phyloP scores from a whole-genome alignment of 352 stramenopile genomes.

The Phytophthora cryptogea region DNA sequence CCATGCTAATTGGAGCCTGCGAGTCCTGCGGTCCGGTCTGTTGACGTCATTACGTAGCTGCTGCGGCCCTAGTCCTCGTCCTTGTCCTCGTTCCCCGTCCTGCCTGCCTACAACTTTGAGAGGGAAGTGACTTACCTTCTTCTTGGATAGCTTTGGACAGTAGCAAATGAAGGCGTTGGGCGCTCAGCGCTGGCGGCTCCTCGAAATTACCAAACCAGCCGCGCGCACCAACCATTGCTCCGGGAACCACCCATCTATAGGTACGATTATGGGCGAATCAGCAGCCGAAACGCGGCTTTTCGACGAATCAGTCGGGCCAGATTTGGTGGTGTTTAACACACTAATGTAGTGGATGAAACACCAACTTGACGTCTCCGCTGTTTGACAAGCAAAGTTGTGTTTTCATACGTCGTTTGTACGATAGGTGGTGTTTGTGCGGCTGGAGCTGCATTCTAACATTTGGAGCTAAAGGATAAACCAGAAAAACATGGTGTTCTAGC shows the following conservation, averaged over 20 bases:
- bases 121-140: slow-evolving; percentile 57
- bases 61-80: slow-evolving; percentile 3
- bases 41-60: background rate
- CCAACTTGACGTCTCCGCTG: background rate
- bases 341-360: background rate
- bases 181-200: slow-evolving; percentile 18
- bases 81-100: background rate
- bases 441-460: too few relatives aligned
- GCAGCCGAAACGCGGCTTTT: slow-evolving; percentile 3
- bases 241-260: slow-evolving; percentile 40
- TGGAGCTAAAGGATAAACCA: too few relatives aligned
- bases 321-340: background rate
- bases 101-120: slow-evolving; percentile 8
- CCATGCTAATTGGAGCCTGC: background rate
- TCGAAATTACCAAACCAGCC: slow-evolving; percentile 43
- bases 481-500: too few relatives aligned
- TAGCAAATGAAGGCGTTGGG: slow-evolving; percentile 67
- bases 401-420: too few relatives aligned
- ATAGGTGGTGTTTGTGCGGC: too few relatives aligned
- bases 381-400: too few relatives aligned
- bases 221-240: slow-evolving; percentile 63
- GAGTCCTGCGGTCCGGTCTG: slow-evolving; percentile 7
- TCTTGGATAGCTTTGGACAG: slow-evolving; percentile 90
- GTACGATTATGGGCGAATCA: slow-evolving; percentile 36
- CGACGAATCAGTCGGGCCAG: slow-evolving; percentile 13